Evolutionary conservation across 129 eudicot species (phyloP).

Genomic region (Lactuca saligna): DNA sequence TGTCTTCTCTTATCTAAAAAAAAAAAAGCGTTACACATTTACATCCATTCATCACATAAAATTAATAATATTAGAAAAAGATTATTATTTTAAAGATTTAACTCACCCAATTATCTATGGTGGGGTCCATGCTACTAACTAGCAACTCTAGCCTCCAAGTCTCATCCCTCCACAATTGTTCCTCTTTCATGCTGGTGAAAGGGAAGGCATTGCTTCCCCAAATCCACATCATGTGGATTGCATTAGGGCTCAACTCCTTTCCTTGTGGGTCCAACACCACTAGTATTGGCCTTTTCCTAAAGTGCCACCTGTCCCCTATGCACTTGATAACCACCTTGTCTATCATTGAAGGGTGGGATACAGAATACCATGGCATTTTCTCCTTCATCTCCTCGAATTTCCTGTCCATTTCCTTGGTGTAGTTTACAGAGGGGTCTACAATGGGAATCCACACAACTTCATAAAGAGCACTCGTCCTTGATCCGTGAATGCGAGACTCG

Average conservation of each 20-base stretch:
- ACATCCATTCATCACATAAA: not conserved
- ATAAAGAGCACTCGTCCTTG: conserved; percentile 38
- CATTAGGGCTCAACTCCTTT: conserved; percentile 57
- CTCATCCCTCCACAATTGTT: conserved; percentile 54
- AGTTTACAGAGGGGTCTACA: conserved; percentile 44
- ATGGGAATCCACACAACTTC: conserved; percentile 73
- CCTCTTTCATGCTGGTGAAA: conserved; percentile 52
- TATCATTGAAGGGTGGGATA: conserved; percentile 55
- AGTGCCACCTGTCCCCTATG: conserved; percentile 60
- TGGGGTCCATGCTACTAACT: conserved; percentile 54
- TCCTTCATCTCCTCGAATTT: conserved; percentile 43
- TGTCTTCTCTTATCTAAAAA: conserved; percentile 38
- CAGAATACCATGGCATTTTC: conserved; percentile 70
- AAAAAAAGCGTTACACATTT: not conserved
- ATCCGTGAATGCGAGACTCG: conserved; percentile 47
- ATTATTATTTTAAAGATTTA: not conserved
- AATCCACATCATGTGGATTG: conserved; percentile 72
- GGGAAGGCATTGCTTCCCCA: conserved; percentile 70
- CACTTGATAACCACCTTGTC: conserved; percentile 41
- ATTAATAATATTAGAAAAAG: not conserved
- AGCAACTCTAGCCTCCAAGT: conserved; percentile 69
- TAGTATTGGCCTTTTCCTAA: conserved; percentile 56
- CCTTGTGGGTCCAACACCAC: conserved; percentile 72
- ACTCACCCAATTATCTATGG: conserved; percentile 51
- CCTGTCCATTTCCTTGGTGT: conserved; percentile 41